Evolutionary conservation across 1,284 basidiomycete species (phyloP).

Genomic region (Ustilago shanxiensis): DNA sequence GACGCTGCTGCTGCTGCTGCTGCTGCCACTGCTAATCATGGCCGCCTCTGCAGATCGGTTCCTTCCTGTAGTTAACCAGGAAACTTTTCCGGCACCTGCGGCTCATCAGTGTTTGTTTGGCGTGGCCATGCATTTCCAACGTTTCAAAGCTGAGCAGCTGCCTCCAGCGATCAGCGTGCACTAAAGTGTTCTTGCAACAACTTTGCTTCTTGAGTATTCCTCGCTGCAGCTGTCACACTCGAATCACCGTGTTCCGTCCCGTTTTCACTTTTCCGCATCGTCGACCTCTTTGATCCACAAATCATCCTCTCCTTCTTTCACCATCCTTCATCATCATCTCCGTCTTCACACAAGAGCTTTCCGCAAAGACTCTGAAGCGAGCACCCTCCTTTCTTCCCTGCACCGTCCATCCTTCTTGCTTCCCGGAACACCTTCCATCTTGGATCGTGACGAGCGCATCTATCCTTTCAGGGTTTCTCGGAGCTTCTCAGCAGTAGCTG

Average conservation of each 20-base stretch:
- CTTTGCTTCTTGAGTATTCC: constrained; percentile 1
- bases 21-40: neutral
- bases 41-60: constrained; percentile 6
- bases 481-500: neutral
- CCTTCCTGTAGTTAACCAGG: neutral
- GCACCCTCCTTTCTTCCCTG: neutral
- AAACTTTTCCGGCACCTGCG: constrained; percentile 4
- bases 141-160: constrained; percentile 4
- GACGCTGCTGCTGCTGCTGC: neutral
- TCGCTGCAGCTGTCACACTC: constrained; percentile 1
- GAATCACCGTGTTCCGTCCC: neutral
- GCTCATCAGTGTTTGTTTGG: constrained; percentile 2
- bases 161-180: constrained; percentile 9
- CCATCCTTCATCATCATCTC: constrained; percentile 4
- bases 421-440: neutral
- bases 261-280: neutral
- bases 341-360: constrained; percentile 26
- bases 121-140: neutral
- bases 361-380: constrained; percentile 26
- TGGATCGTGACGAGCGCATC: neutral
- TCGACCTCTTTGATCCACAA: neutral
- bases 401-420: neutral
- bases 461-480: neutral
- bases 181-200: neutral
- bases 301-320: constrained; percentile 3